A percentile compares a stretch with the other conserved stretches of the same genome.
These are phyloP conservation scores for Kodamaea laetipori DNA, from an alignment of 805 yeast species.

Conservation along the genomic window DNA sequence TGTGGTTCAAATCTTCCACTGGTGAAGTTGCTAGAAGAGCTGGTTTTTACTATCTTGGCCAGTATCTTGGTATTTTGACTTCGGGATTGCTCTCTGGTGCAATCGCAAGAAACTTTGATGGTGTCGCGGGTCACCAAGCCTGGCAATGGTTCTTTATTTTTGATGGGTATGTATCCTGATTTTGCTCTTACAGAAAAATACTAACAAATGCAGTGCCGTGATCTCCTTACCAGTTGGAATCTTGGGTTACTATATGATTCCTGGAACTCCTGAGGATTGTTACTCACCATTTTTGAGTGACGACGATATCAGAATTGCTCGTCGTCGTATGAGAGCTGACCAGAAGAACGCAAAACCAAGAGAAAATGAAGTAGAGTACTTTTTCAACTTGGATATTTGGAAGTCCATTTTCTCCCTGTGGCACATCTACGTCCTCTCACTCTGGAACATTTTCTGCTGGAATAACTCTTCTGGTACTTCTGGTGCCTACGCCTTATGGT, in stretches of 20 bases:
- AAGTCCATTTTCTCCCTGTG: conserved; percentile 52
- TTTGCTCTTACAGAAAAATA: too few species aligned
- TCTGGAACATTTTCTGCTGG: conserved; percentile 62
- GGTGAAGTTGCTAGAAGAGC: conserved; percentile 62
- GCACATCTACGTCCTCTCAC: conserved; percentile 59
- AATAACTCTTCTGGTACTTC: conserved; percentile 55
- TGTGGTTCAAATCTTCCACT: conserved; percentile 25
- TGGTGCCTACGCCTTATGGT: conserved; percentile 57
- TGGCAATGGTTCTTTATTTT: conserved; percentile 78
- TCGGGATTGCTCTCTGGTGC: conserved; percentile 65
- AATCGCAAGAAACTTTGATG: conserved; percentile 48
- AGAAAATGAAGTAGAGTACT: conserved; percentile 27
- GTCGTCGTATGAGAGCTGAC: conserved; percentile 23
- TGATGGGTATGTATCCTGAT: conserved; percentile 41
- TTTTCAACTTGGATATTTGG: conserved; percentile 53
- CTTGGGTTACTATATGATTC: conserved; percentile 55
- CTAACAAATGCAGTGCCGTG: conserved; percentile 18
- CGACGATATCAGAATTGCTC: conserved; percentile 37
- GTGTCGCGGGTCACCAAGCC: conserved; percentile 54
- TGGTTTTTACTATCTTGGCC: conserved; percentile 63
- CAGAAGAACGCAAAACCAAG: conserved; percentile 19
- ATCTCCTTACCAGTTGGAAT: conserved; percentile 61
- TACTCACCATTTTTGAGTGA: conserved; percentile 37
- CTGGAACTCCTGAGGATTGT: conserved; percentile 62
- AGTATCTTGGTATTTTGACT: conserved; percentile 61